phyloP scores from a whole-genome alignment of 768 basidiomycete genomes.

The Lactifluus subvellereus region DNA sequence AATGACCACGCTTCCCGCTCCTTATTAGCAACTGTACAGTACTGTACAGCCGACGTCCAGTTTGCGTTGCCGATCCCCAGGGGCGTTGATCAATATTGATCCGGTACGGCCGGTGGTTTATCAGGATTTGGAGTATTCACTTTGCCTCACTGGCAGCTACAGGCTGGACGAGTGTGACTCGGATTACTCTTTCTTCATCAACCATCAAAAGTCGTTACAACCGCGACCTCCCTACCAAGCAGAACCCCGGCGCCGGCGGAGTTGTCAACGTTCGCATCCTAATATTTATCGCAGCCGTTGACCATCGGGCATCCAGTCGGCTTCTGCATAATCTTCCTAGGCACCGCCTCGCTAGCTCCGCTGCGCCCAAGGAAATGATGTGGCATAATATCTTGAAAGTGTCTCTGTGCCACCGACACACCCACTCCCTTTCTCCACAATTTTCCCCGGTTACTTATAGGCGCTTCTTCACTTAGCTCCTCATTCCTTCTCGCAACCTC shows the following conservation, averaged over 20 bases:
- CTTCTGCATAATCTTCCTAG: neutral
- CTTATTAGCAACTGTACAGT: no score
- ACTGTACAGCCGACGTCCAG: no score
- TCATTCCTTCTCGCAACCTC: neutral
- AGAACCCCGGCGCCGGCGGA: neutral
- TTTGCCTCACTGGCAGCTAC: neutral
- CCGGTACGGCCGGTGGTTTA: neutral
- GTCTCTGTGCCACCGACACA: neutral
- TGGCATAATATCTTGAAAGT: neutral
- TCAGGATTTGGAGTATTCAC: neutral
- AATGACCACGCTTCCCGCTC: neutral
- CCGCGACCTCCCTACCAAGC: neutral
- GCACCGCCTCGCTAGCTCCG: neutral
- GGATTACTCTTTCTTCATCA: neutral
- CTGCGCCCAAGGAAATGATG: neutral
- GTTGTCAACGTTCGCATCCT: neutral
- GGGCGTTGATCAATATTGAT: neutral
- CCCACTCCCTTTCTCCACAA: neutral
- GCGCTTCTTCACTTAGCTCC: neutral
- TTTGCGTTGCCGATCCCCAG: no score
- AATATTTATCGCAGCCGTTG: neutral
- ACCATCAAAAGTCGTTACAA: neutral
- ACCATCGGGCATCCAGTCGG: neutral
- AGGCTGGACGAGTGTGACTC: neutral
- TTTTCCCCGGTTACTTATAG: conserved; percentile 1